Base-by-base conservation (phyloP, 140 eudicot genomes). In the Stevia rebaudiana region DNA sequence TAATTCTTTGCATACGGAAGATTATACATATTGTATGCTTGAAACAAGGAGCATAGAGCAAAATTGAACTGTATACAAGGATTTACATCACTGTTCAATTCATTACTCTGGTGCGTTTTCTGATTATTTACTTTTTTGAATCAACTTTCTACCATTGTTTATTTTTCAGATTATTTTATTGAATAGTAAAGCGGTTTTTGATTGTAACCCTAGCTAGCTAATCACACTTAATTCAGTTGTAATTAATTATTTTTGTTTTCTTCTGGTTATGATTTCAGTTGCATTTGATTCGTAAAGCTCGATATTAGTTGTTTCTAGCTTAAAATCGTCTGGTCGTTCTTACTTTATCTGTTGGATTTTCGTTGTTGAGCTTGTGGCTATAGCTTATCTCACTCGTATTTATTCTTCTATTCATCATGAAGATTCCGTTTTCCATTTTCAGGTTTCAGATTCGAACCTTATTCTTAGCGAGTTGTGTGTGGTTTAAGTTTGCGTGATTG, bases 101-200 rank as follows among this genome's bases (percentile, higher is more conserved):
- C 70, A 22, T 21, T 25, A 8, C 54, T 42, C 74, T 55, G 81
- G 81, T 76, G 31, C 56, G 81, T 63, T 18, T 33, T 48, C 48
- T 30, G 43, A 51, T 43, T 70, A 0, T 56, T 49, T 64, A 6
- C 41, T 76, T 47, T 60, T 43, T 15, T 42, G 19, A 59, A 28
- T 61, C 47, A 11, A 11, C 16, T 72, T 28, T 67, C 13, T 33
- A 30, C 28, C 49, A 17, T 75, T 74, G 11, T 19, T 74, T 44
- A 16, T 39, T 74, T 33, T 6, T 8, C 22, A 53, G 50, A 58
- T 52, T 35, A n/a, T 24, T 64, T 53, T 50, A 36, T 67, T 53
- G 51, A 70, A 48, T 50, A 71, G 64, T 25, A 15, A 36, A 70
- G 28, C 37, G 10, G 65, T 18, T 71, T 11, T 71, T 37, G 33